A percentile compares a stretch with the other conserved stretches of the same genome.
Conservation (phyloP, 73 alveolate species). For the Paramecium octaurelia region DNA sequence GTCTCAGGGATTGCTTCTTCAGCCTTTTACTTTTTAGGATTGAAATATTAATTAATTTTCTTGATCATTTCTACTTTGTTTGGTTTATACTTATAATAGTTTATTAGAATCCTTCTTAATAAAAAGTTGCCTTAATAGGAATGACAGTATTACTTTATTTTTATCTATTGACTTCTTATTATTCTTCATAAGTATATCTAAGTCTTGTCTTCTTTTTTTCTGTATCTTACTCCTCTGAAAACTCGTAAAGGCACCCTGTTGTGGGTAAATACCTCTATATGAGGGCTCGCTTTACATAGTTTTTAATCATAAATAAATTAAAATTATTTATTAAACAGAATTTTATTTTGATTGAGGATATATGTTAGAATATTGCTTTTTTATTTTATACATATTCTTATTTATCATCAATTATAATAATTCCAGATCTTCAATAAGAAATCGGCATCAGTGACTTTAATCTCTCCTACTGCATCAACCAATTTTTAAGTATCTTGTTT, state of each 20-base stretch:
- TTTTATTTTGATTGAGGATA: background rate
- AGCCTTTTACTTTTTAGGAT: background rate
- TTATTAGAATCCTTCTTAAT: background rate
- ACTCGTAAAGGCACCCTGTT: background rate
- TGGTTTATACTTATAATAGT: background rate
- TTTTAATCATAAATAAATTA: background rate
- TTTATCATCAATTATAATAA: slow-evolving; percentile 30
- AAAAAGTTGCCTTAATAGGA: background rate
- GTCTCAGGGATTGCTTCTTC: background rate
- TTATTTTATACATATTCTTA: background rate
- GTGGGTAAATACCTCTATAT: background rate
- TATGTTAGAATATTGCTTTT: background rate
- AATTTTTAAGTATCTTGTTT: background rate
- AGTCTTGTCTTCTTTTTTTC: background rate
- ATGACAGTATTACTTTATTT: background rate
- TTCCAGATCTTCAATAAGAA: slow-evolving; percentile 35
- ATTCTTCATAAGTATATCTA: background rate
- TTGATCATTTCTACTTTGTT: background rate
- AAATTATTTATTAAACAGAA: background rate
- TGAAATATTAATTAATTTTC: background rate
- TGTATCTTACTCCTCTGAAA: background rate
- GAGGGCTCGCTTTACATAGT: background rate
- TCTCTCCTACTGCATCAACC: slow-evolving; percentile 39
- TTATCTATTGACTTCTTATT: background rate
- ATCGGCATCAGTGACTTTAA: background rate